phyloP scores from a whole-genome alignment of 345 rosid genomes.

The Gossypium turneri region DNA sequence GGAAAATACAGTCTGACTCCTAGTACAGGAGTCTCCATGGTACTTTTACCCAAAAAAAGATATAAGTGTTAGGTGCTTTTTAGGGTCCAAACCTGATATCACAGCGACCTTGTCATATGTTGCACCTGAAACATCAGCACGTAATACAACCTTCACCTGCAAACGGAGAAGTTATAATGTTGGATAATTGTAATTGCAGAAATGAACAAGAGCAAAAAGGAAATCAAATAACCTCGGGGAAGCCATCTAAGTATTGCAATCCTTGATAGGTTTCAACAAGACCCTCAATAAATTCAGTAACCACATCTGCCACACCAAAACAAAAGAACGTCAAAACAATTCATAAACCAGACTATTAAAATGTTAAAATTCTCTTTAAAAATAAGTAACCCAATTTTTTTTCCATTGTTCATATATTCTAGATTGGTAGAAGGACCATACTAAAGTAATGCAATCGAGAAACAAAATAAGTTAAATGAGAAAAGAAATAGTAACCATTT shows the following conservation, averaged over 20 bases:
- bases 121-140: slow-evolving; percentile 75
- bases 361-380: too few species aligned
- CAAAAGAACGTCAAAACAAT: not conserved
- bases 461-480: not conserved
- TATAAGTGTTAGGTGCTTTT: not conserved
- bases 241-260: slow-evolving; percentile 84
- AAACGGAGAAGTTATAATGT: not conserved
- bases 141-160: slow-evolving; percentile 86
- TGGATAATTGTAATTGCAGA: too few species aligned
- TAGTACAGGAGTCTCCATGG: too few species aligned
- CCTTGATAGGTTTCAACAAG: slow-evolving; percentile 85
- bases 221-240: slow-evolving; percentile 61
- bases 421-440: not conserved
- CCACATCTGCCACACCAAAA: slow-evolving; percentile 58
- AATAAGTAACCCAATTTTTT: not conserved
- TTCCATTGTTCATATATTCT: not conserved
- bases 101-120: slow-evolving; percentile 80
- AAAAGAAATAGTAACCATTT: not conserved
- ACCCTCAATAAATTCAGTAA: slow-evolving; percentile 92
- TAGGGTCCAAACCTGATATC: slow-evolving; percentile 61
- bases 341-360: too few species aligned
- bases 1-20: too few species aligned
- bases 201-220: not conserved
- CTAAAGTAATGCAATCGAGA: not conserved
- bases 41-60: not conserved